These are phyloP conservation scores for Colletotrichum tropicale DNA, from an alignment of 2,329 filamentous ascomycete genomes.

Conservation along the genomic window DNA sequence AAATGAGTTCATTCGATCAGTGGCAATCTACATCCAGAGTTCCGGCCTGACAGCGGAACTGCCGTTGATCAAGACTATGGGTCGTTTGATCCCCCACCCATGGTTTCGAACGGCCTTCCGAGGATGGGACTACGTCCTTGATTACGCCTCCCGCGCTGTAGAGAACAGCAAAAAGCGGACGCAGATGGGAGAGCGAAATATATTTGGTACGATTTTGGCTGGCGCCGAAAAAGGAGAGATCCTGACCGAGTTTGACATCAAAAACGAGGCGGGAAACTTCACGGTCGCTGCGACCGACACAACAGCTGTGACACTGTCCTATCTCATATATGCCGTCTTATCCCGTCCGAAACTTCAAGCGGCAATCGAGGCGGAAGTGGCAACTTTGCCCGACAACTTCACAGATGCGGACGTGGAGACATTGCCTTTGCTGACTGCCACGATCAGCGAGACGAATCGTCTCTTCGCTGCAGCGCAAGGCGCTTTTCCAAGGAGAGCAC, in stretches of 20 bases:
- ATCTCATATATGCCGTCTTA: conserved; percentile 45
- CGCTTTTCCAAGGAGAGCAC: conserved; percentile 42
- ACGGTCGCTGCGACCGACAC: conserved; percentile 54
- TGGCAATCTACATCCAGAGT: neutral
- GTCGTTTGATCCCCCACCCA: neutral
- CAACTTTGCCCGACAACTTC: conserved; percentile 23
- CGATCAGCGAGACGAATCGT: conserved; percentile 50
- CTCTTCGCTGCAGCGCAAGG: conserved; percentile 44
- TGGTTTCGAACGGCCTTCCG: neutral
- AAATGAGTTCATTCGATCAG: neutral
- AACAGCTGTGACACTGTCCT: conserved; percentile 53
- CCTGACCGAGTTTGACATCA: neutral
- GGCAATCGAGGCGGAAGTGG: conserved; percentile 37
- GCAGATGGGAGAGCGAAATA: neutral
- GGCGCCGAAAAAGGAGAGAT: neutral
- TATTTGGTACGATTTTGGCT: neutral
- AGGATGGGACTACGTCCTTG: conserved; percentile 8
- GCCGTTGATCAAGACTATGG: neutral
- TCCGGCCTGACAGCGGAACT: neutral
- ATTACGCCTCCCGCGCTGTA: neutral
- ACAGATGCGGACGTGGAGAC: conserved; percentile 34
- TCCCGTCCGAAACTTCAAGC: conserved; percentile 30
- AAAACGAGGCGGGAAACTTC: neutral
- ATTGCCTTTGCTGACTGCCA: conserved; percentile 42
- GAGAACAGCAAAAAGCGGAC: neutral